Evolutionary conservation across 331 rosid genomes (phyloP), one percentile per base, ranked within the genome.

Genomic region (Dryas integrifolia): DNA sequence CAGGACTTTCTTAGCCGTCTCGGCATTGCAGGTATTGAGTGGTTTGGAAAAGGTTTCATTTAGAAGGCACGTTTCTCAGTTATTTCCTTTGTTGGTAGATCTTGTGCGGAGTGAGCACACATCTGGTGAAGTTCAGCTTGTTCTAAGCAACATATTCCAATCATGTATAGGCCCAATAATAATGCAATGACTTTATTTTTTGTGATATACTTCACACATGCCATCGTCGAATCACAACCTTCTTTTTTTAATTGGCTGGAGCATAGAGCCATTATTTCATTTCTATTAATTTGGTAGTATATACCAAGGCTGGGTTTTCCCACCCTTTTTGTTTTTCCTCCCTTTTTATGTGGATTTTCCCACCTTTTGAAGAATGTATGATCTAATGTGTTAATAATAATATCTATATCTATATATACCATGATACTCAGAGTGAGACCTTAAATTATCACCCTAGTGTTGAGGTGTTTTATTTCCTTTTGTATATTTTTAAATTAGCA

Each of bases 51-150:
- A 72, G 79, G 90, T 82, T 56, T 83, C 91, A 24, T 89, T 91
- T 75, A 85, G 78, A 80, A 87, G 88, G 89, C 83, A 87, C 55
- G 79, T 82, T 59, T 84, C 92, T 0, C 87, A 74, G 75, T 79
- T 95, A 85, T 91, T 89, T 84, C 98, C 90, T 58, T 80, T 88
- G 82, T 82, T 95, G 78, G 92, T 88, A 63, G 96, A 89, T 82
- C 96, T 95, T 16, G 92, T 95, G 72, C 80, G 83, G 86, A 86
- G 96, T 78, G 97, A 91, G 72, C 97, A 95, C 79, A 62, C 86
- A 67, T 89, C 98, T n/a, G 94, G 92, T 69, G 97, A 89, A 85
- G 98, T 91, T 86, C 98, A 89, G 80, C 81, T 50, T 76, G 90
- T 86, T 81, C 81, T 95, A 63, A 84, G 96, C 86, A 86, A 79